These are phyloP conservation scores for Brassica rapa DNA, from an alignment of 345 rosid genomes.

Conservation along the genomic window DNA sequence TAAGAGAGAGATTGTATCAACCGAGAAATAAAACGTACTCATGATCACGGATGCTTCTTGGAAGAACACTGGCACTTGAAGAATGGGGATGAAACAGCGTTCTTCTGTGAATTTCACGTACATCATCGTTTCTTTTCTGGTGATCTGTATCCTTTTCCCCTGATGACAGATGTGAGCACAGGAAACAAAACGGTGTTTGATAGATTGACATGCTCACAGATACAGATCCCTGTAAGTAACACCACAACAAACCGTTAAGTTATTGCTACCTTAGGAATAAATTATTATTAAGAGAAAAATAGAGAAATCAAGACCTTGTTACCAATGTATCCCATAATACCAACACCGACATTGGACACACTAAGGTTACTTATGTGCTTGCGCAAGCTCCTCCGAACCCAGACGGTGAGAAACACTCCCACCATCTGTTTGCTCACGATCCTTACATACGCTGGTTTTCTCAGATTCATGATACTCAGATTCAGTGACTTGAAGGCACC, in stretches of 20 bases:
- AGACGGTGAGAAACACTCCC: conserved; percentile 78
- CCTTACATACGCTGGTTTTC: conserved; percentile 66
- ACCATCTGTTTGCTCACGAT: conserved; percentile 96
- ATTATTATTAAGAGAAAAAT: not conserved
- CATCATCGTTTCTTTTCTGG: conserved; percentile 81
- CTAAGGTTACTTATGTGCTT: conserved; percentile 76
- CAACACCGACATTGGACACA: conserved; percentile 92
- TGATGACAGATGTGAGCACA: conserved; percentile 81
- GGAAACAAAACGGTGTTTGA: conserved; percentile 84
- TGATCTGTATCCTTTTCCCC: conserved; percentile 89
- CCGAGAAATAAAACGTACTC: conserved; percentile 59
- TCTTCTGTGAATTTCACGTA: conserved; percentile 72
- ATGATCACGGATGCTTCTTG: conserved; percentile 70
- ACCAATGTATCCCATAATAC: conserved; percentile 96
- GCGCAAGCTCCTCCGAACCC: conserved; percentile 90
- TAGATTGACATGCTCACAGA: conserved; percentile 93
- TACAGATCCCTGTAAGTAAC: conserved; percentile 69
- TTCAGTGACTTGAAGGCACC: conserved; percentile 56
- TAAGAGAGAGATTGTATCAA: not conserved
- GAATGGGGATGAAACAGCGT: conserved; percentile 61
- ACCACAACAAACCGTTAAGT: not conserved
- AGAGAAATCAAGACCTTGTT: conserved; percentile 74
- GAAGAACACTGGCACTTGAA: conserved; percentile 47
- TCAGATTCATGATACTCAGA: conserved; percentile 58
- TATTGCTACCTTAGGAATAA: conserved; percentile 11